phyloP scores from a whole-genome alignment of 257 asterid genomes.

The Solanum okadae region DNA sequence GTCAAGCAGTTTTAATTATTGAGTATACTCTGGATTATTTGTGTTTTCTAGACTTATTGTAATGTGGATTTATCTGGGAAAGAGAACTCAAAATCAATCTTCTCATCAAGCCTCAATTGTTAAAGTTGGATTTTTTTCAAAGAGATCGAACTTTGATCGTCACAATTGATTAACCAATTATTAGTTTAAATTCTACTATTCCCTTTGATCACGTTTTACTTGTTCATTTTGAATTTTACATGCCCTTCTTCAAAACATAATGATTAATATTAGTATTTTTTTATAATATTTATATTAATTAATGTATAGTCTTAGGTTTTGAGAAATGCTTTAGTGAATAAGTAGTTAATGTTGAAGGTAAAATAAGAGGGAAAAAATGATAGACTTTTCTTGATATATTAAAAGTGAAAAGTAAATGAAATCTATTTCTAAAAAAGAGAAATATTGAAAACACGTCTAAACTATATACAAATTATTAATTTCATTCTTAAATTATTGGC shows the following conservation, averaged over 20 bases:
- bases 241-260: neutral
- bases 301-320: too few species aligned
- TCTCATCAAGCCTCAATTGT: neutral
- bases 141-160: neutral
- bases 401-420: neutral
- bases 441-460: too few species aligned
- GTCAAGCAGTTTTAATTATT: neutral
- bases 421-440: too few species aligned
- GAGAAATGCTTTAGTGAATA: neutral
- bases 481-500: too few species aligned
- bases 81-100: neutral
- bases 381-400: neutral
- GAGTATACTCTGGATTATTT: neutral
- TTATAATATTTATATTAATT: too few species aligned
- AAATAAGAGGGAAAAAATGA: too few species aligned
- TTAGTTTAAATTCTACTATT: neutral
- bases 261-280: neutral
- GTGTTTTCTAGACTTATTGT: neutral
- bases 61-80: neutral
- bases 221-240: neutral
- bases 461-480: too few species aligned
- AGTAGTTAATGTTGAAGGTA: neutral
- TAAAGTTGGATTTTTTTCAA: neutral
- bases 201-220: neutral
- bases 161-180: neutral